Conservation (phyloP, 106 monocot genomes). For the Posidonia australis region DNA sequence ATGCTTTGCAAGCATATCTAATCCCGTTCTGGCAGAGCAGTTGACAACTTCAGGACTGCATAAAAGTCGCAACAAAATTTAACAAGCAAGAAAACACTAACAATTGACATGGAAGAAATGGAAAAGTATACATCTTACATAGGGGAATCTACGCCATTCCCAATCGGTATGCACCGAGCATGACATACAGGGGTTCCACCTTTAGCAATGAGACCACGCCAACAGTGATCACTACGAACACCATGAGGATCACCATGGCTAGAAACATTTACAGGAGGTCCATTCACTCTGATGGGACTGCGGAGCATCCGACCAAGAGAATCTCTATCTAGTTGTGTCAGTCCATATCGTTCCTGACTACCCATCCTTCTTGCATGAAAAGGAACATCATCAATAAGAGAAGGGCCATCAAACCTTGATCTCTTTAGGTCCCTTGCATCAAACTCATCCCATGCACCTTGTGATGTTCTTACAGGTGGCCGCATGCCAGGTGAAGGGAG, state of each 20-base stretch:
- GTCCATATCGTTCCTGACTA: conserved; percentile 6
- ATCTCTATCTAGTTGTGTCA: conserved; percentile 23
- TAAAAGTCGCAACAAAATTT: background rate
- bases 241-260: conserved; percentile 10
- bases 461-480: conserved; percentile 16
- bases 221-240: conserved; percentile 31
- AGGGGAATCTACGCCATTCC: conserved; percentile 59
- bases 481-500: conserved; percentile 9
- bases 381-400: conserved; percentile 17
- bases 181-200: conserved; percentile 80
- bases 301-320: conserved; percentile 10
- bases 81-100: background rate
- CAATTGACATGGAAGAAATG: background rate
- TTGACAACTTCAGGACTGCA: conserved; percentile 67
- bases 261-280: conserved; percentile 5
- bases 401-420: conserved; percentile 45
- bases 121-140: conserved; percentile 39
- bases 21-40: conserved; percentile 83
- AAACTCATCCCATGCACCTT: conserved; percentile 35
- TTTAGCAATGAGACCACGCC: conserved; percentile 92
- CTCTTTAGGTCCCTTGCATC: conserved; percentile 74
- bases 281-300: conserved; percentile 25
- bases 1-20: conserved; percentile 82
- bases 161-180: conserved; percentile 83
- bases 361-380: conserved; percentile 25